phyloP scores from a whole-genome alignment of 345 rosid genomes.

The Salix exigua region DNA sequence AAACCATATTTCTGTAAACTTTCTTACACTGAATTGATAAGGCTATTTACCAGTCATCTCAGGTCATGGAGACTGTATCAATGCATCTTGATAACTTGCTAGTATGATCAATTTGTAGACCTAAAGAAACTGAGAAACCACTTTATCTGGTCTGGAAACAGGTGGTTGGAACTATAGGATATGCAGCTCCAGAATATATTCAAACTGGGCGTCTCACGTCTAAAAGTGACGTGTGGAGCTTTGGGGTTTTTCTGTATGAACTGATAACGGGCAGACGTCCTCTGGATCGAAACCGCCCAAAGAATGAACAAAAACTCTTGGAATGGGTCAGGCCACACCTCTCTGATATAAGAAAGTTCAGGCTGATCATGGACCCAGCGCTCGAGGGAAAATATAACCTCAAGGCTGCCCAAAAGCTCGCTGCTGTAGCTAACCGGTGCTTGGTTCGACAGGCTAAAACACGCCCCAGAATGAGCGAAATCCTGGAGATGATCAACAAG shows the following conservation, averaged over 20 bases:
- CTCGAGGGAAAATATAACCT: slow-evolving; percentile 67
- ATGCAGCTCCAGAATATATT: slow-evolving; percentile 90
- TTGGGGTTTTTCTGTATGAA: slow-evolving; percentile 80
- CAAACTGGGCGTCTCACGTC: slow-evolving; percentile 81
- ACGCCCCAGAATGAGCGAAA: slow-evolving; percentile 81
- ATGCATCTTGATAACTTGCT: neutral
- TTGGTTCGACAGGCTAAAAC: slow-evolving; percentile 53
- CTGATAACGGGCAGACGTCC: slow-evolving; percentile 93
- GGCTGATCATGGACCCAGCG: slow-evolving; percentile 70
- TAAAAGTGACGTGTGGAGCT: slow-evolving; percentile 88
- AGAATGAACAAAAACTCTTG: slow-evolving; percentile 75
- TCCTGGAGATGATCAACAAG: slow-evolving; percentile 58
- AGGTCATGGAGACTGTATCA: neutral
- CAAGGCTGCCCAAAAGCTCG: slow-evolving; percentile 67
- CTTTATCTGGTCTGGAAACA: slow-evolving; percentile 20
- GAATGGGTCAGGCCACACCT: slow-evolving; percentile 93
- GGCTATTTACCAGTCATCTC: neutral
- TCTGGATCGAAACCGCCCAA: slow-evolving; percentile 73
- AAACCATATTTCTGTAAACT: neutral
- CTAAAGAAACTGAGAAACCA: neutral
- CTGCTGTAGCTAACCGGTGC: slow-evolving; percentile 76
- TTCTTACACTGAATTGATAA: neutral
- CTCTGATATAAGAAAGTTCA: slow-evolving; percentile 60
- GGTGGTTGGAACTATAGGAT: slow-evolving; percentile 95
- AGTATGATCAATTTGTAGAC: neutral